These are phyloP conservation scores for Linderniella brevidens DNA, from an alignment of 257 asterid genomes.

Conservation along the genomic window DNA sequence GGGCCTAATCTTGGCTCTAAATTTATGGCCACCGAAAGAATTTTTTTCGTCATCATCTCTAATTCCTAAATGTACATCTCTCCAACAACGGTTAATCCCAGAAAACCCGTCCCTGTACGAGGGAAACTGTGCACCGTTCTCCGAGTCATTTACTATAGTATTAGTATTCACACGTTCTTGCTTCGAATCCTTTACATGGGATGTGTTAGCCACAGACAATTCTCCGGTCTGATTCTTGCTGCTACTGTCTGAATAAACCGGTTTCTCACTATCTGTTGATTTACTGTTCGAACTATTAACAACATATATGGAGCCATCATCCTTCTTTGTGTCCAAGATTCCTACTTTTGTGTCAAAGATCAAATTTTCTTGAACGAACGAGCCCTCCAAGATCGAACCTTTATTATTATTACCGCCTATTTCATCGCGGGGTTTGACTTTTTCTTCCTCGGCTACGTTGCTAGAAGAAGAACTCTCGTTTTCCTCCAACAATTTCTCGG, in stretches of 20 bases:
- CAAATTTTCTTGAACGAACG: conserved; percentile 19
- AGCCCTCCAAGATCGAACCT: conserved; percentile 25
- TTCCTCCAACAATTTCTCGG: conserved; percentile 47
- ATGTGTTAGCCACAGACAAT: conserved; percentile 20
- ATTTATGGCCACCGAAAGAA: conserved; percentile 34
- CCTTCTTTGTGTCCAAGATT: conserved; percentile 16
- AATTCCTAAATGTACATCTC: conserved; percentile 47
- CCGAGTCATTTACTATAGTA: conserved; percentile 24
- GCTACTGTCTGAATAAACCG: conserved; percentile 14
- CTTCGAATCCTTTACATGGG: conserved; percentile 27
- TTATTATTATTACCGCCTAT: conserved; percentile 15
- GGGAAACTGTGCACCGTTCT: conserved; percentile 48
- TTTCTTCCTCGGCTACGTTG: conserved; percentile 30
- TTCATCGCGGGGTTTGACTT: conserved; percentile 10
- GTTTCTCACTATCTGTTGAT: conserved; percentile 10
- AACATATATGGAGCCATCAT: conserved; percentile 18
- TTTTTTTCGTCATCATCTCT: conserved; percentile 73
- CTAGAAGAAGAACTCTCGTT: conserved; percentile 51
- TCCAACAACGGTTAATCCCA: conserved; percentile 40
- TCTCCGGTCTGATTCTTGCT: conserved; percentile 15
- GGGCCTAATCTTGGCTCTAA: conserved; percentile 39
- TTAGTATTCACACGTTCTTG: conserved; percentile 27
- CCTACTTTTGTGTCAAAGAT: conserved; percentile 16
- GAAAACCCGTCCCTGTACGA: conserved; percentile 43
- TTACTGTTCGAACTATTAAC: conserved; percentile 11